Evolutionary conservation across 371 early-diverging fungal genomes (phyloP).

Genomic region (Mucor velutinosus): DNA sequence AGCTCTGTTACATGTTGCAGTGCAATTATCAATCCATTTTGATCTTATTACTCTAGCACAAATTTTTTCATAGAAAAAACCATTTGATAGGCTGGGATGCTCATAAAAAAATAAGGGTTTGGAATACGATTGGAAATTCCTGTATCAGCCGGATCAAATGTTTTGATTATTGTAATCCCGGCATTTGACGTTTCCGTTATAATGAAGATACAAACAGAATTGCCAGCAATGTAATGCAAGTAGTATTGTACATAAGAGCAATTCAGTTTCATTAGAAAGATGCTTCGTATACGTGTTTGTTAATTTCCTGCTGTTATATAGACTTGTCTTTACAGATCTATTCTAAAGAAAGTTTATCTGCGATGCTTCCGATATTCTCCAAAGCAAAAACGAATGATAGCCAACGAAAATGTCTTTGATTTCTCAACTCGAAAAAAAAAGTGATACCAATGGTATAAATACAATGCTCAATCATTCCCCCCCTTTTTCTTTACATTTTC

Average conservation of each 20-base stretch:
- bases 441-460: background rate
- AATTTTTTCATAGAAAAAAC: background rate
- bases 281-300: too few relatives aligned
- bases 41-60: background rate
- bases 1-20: too few relatives aligned
- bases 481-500: background rate
- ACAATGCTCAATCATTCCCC: background rate
- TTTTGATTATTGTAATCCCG: background rate
- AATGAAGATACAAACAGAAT: background rate
- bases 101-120: background rate
- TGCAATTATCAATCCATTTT: background rate
- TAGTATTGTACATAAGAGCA: background rate
- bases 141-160: slow-evolving; percentile 2
- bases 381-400: background rate
- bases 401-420: slow-evolving; percentile 1
- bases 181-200: background rate
- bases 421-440: background rate
- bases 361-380: background rate
- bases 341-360: background rate
- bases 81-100: background rate
- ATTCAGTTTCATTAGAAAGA: background rate
- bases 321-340: background rate
- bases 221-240: background rate
- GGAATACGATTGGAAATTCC: too few relatives aligned
- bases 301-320: too few relatives aligned